Conservation (phyloP, 1,284 basidiomycete genomes). For the Microbotryomycetes sp. region DNA sequence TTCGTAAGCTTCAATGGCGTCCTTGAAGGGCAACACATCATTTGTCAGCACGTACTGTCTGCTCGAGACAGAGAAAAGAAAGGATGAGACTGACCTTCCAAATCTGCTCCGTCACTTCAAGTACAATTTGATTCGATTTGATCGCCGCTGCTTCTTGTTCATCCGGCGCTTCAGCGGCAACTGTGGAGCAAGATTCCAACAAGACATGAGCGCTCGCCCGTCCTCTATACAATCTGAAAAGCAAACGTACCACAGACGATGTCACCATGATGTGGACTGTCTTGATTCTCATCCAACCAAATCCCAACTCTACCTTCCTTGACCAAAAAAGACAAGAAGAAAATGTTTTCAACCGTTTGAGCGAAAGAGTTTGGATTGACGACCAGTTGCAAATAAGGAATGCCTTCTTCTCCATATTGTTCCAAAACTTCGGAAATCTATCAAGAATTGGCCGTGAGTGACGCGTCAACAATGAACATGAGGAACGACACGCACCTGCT, state of each 20-base stretch:
- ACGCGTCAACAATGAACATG: background rate
- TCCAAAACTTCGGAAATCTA: background rate
- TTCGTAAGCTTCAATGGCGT: slow-evolving; percentile 71
- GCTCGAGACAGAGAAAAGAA: background rate
- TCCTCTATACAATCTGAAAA: background rate
- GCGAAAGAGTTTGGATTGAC: slow-evolving; percentile 80
- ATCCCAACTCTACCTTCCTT: slow-evolving; percentile 56
- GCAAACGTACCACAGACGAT: slow-evolving; percentile 60
- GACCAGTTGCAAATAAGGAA: slow-evolving; percentile 76
- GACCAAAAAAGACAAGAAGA: slow-evolving; percentile 85
- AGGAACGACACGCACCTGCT: slow-evolving; percentile 20
- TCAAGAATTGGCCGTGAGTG: background rate
- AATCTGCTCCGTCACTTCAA: slow-evolving; percentile 75
- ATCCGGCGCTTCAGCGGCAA: slow-evolving; percentile 40
- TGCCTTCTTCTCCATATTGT: slow-evolving; percentile 37
- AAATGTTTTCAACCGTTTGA: slow-evolving; percentile 88
- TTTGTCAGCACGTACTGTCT: too few relatives aligned
- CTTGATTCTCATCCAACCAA: slow-evolving; percentile 34
- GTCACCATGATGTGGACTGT: slow-evolving; percentile 55
- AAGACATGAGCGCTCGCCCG: background rate
- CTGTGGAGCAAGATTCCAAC: background rate
- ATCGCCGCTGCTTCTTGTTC: slow-evolving; percentile 58
- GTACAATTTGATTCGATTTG: slow-evolving; percentile 66
- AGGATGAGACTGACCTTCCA: slow-evolving; percentile 63
- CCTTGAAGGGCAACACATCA: slow-evolving; percentile 44